phyloP scores from a whole-genome alignment of 305 asterid genomes.

The Solanum aculeatissimum region DNA sequence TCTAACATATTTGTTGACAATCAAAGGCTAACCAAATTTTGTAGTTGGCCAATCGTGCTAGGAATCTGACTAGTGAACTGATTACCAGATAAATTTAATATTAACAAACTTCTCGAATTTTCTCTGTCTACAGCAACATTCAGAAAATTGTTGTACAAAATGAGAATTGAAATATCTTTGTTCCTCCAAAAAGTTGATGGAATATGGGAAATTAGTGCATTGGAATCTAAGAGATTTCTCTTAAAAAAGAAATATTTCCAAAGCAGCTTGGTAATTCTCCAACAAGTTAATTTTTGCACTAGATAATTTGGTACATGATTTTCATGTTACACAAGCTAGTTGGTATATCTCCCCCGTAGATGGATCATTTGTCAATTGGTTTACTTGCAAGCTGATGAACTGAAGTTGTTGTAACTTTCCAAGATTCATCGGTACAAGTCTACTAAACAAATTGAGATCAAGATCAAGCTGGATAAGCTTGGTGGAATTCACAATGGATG shows the following conservation, averaged over 20 bases:
- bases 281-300: background rate
- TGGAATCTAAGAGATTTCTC: background rate
- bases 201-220: background rate
- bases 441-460: constrained; percentile 2
- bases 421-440: background rate
- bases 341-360: background rate
- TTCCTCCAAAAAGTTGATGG: background rate
- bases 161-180: background rate
- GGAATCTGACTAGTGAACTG: constrained; percentile 8
- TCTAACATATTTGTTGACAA: background rate
- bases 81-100: background rate
- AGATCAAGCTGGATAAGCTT: background rate
- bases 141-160: background rate
- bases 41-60: constrained; percentile 4
- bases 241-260: constrained; percentile 1
- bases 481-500: constrained; percentile 4
- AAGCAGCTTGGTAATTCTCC: constrained; percentile 8
- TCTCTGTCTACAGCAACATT: constrained; percentile 1
- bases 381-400: background rate
- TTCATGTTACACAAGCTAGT: background rate
- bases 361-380: background rate
- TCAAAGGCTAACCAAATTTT: background rate
- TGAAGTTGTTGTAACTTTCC: constrained; percentile 11
- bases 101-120: background rate
- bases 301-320: background rate